Evolutionary conservation across 441 rosid species (phyloP), one percentile per base, ranked within the genome.

Genomic region (Adansonia grandidieri): DNA sequence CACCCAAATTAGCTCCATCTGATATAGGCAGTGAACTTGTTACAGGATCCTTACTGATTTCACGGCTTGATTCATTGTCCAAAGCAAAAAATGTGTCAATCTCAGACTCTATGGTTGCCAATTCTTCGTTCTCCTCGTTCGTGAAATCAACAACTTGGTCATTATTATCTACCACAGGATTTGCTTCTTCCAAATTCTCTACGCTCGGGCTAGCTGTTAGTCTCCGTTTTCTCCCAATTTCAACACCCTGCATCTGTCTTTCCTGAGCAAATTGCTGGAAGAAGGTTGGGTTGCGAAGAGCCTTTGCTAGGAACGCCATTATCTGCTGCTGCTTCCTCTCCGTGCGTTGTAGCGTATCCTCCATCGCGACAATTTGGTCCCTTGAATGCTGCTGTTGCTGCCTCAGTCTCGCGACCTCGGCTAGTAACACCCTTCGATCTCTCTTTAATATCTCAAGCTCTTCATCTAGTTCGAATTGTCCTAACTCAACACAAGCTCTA

Each of bases 251-350:
- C 47, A 87, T 9, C 40, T 82, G 87, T 71, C 82, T 83, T 74
- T 81, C 81, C 64, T 78, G 86, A 3, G 88, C 58, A 51, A 91
- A 76, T 48, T 91, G 90, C 75, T 78, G 90, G 47, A 45, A 92
- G 51, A 71, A 91, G 85, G 80, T 75, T 0, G 96, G 92, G 20
- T 84, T 91, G 70, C 81, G 85, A 51, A 95, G 85, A 8, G 91
- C 89, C 80, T 88, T 93, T 0, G 93, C 93, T 1, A 95, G 91
- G 82, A 95, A 93, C 14, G 89, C 75, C 92, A 89, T 85, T 79
- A 89, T 87, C 56, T 92, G 94, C 61, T 89, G 89, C 78, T 93
- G 96, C 79, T 87, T 91, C 85, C 63, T 89, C 85, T 90, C 95
- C 19, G 92, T 87, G 66, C 70, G 54, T 4, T 19, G 80, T 45